Evolutionary conservation across 2,329 filamentous ascomycete species (phyloP), one percentile per base, ranked within the genome.

Genomic region (Aureobasidium namibiae): DNA sequence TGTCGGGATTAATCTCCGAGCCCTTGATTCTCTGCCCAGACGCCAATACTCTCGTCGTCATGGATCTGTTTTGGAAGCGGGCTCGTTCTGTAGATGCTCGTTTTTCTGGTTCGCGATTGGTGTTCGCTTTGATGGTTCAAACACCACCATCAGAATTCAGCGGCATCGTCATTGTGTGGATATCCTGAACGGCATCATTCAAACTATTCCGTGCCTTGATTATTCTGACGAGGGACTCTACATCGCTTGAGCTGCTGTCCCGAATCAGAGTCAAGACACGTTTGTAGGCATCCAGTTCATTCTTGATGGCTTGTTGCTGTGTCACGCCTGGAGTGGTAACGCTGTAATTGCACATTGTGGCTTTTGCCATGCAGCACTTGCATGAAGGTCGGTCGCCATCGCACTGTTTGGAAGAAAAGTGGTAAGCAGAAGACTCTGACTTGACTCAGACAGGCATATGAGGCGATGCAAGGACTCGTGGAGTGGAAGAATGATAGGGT

Each of bases 121-220:
- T 4, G 21, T 4, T 2, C 24, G 33, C 39, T 14, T 42, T 11
- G 7, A 24, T 2, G 24, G 13, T 11, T 42, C 44, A 46, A 31
- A 13, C 16, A 46, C 18, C 16, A 31, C n/a, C 26, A 4, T 46
- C 10, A 16, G n/a, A n/a, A 3, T 31, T 24, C 26, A 16, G 44
- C 26, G 44, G 31, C 16, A 3, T 14, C 33, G n/a, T 14, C 33
- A n/a, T 29, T 31, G 9, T 9, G 8, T 46, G 44, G 13, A 54
- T 42, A 7, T 54, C 24, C 14, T 14, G 1, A 16, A 56, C 39
- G 26, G 52, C 52, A 7, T 56, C 26, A 8, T 26, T 11, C 39
- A 56, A 31, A 56, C n/a, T 72, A 59, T 56, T 65, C 58, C 46
- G 9, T 14, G 13, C 3, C 23, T 45, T 56, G 18, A 56, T 33